Evolutionary conservation across 1,284 basidiomycete species (phyloP).

Genomic region (Meripilus lineatus): DNA sequence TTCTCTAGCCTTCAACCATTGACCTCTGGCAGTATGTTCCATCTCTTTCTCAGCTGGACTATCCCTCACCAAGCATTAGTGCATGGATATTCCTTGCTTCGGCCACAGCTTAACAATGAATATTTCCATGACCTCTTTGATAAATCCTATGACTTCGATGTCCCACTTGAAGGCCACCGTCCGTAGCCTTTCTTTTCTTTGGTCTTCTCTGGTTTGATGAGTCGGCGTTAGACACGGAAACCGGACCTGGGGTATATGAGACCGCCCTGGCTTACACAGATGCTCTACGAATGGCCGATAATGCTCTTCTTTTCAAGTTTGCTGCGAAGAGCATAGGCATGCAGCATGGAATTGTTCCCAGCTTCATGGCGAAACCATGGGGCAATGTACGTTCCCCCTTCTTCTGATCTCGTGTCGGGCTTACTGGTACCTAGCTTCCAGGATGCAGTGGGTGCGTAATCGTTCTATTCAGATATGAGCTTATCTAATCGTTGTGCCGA

Average conservation of each 20-base stretch:
- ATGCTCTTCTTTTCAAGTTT: constrained; percentile 91
- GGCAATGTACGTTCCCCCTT: constrained; percentile 56
- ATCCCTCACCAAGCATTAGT: constrained; percentile 40
- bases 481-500: background rate
- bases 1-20: constrained; percentile 74
- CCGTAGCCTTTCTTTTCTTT: constrained; percentile 23
- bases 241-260: constrained; percentile 90
- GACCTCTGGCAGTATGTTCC: constrained; percentile 82
- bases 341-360: constrained; percentile 83
- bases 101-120: constrained; percentile 82
- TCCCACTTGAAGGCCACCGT: constrained; percentile 93
- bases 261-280: constrained; percentile 91
- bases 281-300: constrained; percentile 87
- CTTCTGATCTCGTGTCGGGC: constrained; percentile 4
- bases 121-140: constrained; percentile 93
- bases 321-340: constrained; percentile 91
- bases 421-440: constrained; percentile 54
- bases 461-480: background rate
- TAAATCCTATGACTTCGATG: constrained; percentile 65
- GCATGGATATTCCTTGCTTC: constrained; percentile 90
- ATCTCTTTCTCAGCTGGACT: background rate
- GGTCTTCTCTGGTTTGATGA: background rate
- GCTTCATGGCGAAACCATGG: constrained; percentile 99
- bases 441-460: constrained; percentile 80
- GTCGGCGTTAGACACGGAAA: constrained; percentile 79